Evolutionary conservation across 169 alveolate genomes (phyloP), one percentile per base, ranked within the genome.

Genomic region (Eimeria nieschulzi): DNA sequence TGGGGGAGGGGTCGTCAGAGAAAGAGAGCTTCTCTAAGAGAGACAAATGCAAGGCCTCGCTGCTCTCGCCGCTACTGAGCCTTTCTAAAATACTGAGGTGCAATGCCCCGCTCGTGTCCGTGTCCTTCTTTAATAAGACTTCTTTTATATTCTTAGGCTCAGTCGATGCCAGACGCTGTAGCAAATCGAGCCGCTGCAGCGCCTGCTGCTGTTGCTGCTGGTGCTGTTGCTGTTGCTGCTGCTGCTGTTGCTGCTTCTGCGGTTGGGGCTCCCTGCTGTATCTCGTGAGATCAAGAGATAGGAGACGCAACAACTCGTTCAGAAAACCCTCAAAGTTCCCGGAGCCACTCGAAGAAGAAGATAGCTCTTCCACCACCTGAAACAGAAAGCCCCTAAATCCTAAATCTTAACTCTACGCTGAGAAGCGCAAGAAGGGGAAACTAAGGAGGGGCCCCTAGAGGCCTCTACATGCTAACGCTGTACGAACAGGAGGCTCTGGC

Each of bases 111-210:
- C 73, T 56, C 23, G 51, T 54, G 73, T 56, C 87, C 56, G 68
- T 79, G 73, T 79, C 87, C 73, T 71, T 51, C 12, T 39, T 13
- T 55, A 79, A 19, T 25, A 79, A 72, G 71, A 72, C 87, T 61
- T 79, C 87, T 53, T 79, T 79, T n/a, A 79, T 79, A 26, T 55
- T 72, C 61, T 79, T 53, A n/a, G 87, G 87, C 25, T 79, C 87
- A 8, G 73, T 79, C 0, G 87, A 79, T 17, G 87, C 87, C 56
- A 79, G 51, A 10, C 87, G 87, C 87, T 79, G 87, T 21, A 79
- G 25, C 87, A 79, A 55, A 53, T 79, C 87, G 26, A 79, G 70
- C 51, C 87, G 53, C 73, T 79, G 87, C 87, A 79, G 73, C 7
- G 87, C 56, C 87, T 54, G 53, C 23, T 21, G 73, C 72, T 21